Evolutionary conservation across 371 early-diverging fungal species (phyloP).

Genomic region (Thermomucor indicae-seudaticae): DNA sequence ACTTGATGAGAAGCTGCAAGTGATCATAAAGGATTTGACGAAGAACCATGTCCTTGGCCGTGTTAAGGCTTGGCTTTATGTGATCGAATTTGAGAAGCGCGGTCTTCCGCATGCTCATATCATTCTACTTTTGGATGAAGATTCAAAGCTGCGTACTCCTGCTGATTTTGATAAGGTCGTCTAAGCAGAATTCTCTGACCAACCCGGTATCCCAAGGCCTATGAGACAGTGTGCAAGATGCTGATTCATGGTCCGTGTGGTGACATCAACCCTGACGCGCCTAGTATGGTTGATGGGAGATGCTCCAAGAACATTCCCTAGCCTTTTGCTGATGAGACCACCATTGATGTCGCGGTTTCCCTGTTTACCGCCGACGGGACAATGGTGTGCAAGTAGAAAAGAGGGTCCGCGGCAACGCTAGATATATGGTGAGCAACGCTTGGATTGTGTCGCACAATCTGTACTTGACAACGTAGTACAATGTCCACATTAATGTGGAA

Average conservation of each 20-base stretch:
- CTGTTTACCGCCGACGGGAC: not conserved
- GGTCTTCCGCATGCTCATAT: conserved; percentile 29
- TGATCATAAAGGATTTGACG: conserved; percentile 14
- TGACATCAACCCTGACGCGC: conserved; percentile 2
- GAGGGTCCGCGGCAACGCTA: too few species aligned
- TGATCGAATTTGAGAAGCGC: conserved; percentile 23
- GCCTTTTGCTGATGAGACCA: not conserved
- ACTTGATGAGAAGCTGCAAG: conserved; percentile 17
- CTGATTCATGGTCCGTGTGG: conserved; percentile 43
- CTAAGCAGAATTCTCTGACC: conserved; percentile 26
- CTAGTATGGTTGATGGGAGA: conserved; percentile 18
- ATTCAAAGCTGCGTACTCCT: conserved; percentile 10
- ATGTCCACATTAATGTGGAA: conserved; percentile 39
- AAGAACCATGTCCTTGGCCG: conserved; percentile 18
- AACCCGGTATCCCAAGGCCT: conserved; percentile 8
- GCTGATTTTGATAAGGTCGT: conserved; percentile 18
- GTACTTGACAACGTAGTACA: conserved; percentile 28
- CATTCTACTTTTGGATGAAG: conserved; percentile 17
- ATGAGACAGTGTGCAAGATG: conserved; percentile 15
- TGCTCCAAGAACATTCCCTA: not conserved
- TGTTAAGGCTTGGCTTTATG: conserved; percentile 5
- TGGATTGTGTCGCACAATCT: conserved; percentile 34
- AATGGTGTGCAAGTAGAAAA: too few species aligned
- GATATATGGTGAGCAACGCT: not conserved
- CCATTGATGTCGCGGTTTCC: not conserved